A percentile compares a stretch with the other conserved stretches of the same genome.
Conservation (phyloP, 1,284 basidiomycete species). For the Tilletia caries region DNA sequence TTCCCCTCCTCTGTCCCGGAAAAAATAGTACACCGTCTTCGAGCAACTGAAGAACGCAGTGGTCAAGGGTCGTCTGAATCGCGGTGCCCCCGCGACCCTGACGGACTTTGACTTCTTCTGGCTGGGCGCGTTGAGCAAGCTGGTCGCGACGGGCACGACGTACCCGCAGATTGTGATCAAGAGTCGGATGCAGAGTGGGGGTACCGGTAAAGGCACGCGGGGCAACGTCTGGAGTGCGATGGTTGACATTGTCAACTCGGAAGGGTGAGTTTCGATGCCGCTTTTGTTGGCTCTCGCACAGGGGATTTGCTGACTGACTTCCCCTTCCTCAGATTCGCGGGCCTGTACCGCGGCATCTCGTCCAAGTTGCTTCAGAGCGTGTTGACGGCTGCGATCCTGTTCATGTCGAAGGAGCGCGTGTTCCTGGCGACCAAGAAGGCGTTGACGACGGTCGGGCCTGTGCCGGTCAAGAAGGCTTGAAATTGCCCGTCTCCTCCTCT, state of each 20-base stretch:
- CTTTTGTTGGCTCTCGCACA: neutral
- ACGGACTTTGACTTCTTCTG: constrained; percentile 52
- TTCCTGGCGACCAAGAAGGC: constrained; percentile 24
- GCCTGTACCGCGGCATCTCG: constrained; percentile 50
- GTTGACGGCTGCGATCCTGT: constrained; percentile 51
- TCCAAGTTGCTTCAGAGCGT: constrained; percentile 51
- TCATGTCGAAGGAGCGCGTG: constrained; percentile 49
- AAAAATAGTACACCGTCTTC: constrained; percentile 52
- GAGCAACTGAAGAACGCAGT: constrained; percentile 52
- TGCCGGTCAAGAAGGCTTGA: constrained; percentile 10
- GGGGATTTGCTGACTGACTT: neutral
- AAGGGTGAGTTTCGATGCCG: constrained; percentile 25
- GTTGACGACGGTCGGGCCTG: constrained; percentile 10
- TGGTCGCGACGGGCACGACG: constrained; percentile 50
- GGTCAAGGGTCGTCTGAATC: constrained; percentile 37
- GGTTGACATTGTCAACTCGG: constrained; percentile 48
- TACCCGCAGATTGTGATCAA: constrained; percentile 54
- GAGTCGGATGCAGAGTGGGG: constrained; percentile 48
- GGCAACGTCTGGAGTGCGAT: constrained; percentile 51
- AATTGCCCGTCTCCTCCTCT: neutral
- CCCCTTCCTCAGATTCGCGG: constrained; percentile 23
- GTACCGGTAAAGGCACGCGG: constrained; percentile 31
- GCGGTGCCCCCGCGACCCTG: constrained; percentile 28
- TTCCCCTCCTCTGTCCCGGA: too few relatives aligned
- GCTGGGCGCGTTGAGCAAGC: constrained; percentile 50